phyloP scores from a whole-genome alignment of 805 yeast species.

The baker's yeast (Saccharomyces cerevisiae) region DNA sequence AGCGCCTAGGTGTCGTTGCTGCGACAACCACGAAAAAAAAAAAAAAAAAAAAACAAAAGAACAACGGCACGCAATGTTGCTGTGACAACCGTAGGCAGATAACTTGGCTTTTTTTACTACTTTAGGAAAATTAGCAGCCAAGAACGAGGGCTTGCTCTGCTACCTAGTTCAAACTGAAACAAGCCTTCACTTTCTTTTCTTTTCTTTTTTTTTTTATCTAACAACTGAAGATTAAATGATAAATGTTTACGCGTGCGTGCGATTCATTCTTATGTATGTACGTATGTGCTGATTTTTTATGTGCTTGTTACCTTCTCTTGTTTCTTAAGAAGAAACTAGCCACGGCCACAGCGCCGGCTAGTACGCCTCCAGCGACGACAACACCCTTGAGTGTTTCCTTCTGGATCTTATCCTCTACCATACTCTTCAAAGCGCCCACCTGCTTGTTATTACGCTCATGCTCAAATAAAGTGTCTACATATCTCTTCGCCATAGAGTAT shows the following conservation, averaged over 20 bases:
- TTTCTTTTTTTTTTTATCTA: background rate
- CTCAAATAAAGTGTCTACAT: constrained; percentile 64
- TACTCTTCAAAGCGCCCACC: constrained; percentile 59
- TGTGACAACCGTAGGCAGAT: background rate
- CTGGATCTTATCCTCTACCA: constrained; percentile 77
- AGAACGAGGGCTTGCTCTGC: background rate
- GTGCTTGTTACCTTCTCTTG: constrained; percentile 10
- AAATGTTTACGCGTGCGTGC: background rate
- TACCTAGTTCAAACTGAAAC: background rate
- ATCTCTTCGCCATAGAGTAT: constrained; percentile 74
- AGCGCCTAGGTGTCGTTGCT: background rate
- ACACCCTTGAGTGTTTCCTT: constrained; percentile 84
- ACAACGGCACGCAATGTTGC: background rate
- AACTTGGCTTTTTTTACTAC: background rate
- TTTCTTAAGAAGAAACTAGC: constrained; percentile 20
- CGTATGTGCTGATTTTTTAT: background rate
- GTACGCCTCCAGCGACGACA: constrained; percentile 76
- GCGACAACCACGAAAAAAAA: background rate
- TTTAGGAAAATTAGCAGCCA: background rate
- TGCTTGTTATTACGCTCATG: constrained; percentile 84
- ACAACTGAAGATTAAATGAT: background rate
- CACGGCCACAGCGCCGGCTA: constrained; percentile 74
- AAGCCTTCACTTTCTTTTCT: background rate
- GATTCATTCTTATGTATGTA: background rate
- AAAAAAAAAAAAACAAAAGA: background rate